Conservation (phyloP, 2,329 filamentous ascomycete species). For the Exophiala spinifera region DNA sequence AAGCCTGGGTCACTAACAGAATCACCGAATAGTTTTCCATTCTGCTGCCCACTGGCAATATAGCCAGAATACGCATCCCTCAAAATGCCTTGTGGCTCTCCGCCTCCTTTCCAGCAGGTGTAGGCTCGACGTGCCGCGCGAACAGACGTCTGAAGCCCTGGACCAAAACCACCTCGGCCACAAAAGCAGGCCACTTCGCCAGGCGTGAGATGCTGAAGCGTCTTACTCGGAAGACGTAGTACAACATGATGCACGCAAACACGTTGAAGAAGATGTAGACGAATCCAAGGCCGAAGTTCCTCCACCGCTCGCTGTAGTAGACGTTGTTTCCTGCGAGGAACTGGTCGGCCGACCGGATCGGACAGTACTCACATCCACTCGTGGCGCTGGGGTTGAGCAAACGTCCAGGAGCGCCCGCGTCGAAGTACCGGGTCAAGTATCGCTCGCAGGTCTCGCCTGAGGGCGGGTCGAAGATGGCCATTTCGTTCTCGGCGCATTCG, state of each 20-base stretch:
- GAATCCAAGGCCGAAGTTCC: constrained; percentile 74
- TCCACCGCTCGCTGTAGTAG: constrained; percentile 65
- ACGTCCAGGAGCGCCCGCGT: constrained; percentile 48
- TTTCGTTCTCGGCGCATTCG: constrained; percentile 66
- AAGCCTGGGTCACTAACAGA: too few species aligned
- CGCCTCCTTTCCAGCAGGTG: constrained; percentile 17
- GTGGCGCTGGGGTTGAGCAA: constrained; percentile 58
- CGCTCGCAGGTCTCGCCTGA: constrained; percentile 57
- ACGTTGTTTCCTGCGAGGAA: constrained; percentile 47
- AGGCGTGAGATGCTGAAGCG: constrained; percentile 15
- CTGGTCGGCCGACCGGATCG: constrained; percentile 39
- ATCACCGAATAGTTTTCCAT: too few species aligned
- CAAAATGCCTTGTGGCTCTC: constrained; percentile 22
- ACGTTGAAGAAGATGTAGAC: constrained; percentile 72
- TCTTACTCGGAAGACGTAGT: constrained; percentile 47
- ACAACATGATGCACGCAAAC: constrained; percentile 53
- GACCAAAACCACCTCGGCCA: constrained; percentile 15
- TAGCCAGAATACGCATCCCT: not conserved
- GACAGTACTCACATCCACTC: constrained; percentile 53
- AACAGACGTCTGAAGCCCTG: constrained; percentile 19
- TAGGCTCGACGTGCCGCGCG: constrained; percentile 20
- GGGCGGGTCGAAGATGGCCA: constrained; percentile 51
- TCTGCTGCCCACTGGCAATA: not conserved
- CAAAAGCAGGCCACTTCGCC: constrained; percentile 18
- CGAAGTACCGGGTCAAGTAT: constrained; percentile 56